Conservation (phyloP, 768 basidiomycete species). For the Hygrocybe coccinea region DNA sequence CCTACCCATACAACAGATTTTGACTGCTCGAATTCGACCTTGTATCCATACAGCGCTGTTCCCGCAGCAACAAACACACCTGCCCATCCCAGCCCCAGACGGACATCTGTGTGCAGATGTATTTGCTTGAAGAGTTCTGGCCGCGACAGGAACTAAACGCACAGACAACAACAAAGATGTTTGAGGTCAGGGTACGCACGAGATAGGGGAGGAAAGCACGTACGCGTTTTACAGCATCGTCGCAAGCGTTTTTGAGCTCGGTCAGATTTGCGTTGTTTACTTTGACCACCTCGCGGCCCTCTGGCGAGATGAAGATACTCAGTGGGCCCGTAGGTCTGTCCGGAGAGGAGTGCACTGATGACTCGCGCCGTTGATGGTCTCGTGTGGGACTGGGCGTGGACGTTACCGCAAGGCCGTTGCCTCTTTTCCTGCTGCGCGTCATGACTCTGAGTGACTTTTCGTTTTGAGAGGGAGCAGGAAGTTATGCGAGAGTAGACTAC, state of each 20-base stretch:
- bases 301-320: slow-evolving; percentile 40
- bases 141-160: slow-evolving; percentile 66
- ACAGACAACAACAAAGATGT: too few species aligned
- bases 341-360: slow-evolving; percentile 24
- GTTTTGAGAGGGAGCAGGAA: background rate
- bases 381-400: slow-evolving; percentile 18
- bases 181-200: slow-evolving; percentile 3
- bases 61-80: slow-evolving; percentile 76
- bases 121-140: slow-evolving; percentile 83
- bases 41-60: slow-evolving; percentile 82
- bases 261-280: slow-evolving; percentile 54
- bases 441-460: background rate
- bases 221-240: slow-evolving; percentile 89
- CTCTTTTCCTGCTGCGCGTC: slow-evolving; percentile 2
- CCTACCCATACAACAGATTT: slow-evolving; percentile 78
- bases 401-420: background rate
- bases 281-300: slow-evolving; percentile 52
- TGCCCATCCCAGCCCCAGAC: slow-evolving; percentile 81
- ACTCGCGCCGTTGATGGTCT: slow-evolving; percentile 12
- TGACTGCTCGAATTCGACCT: slow-evolving; percentile 82
- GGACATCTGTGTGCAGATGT: slow-evolving; percentile 83
- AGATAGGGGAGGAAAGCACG: slow-evolving; percentile 18
- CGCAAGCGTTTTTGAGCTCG: slow-evolving; percentile 68
- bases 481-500: background rate
- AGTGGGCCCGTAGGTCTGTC: slow-evolving; percentile 54